Conservation (phyloP, 257 asterid genomes). For the Scutellaria baicalensis region DNA sequence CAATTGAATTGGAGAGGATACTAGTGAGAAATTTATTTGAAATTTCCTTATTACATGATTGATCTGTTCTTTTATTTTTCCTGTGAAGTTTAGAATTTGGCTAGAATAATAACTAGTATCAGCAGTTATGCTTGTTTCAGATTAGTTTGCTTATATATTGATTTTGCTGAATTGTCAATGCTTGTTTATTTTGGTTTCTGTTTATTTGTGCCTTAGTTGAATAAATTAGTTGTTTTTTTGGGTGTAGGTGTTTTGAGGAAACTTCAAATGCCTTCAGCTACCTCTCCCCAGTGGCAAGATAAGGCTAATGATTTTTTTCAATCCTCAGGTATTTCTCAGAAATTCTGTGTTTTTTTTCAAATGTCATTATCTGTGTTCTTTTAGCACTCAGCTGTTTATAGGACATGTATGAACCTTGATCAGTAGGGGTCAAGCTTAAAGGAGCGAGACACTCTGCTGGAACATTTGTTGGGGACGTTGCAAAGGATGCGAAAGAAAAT, state of each 20-base stretch:
- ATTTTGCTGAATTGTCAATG: background rate
- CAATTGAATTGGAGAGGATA: background rate
- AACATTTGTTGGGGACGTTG: constrained; percentile 72
- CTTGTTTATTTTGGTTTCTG: background rate
- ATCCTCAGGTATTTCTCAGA: constrained; percentile 54
- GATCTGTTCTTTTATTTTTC: background rate
- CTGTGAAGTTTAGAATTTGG: background rate
- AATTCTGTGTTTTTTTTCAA: background rate
- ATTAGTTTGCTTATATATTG: background rate
- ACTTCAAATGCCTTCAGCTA: constrained; percentile 58
- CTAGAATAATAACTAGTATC: background rate
- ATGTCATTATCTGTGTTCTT: background rate
- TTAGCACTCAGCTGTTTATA: background rate
- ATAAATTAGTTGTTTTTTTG: background rate
- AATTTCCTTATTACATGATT: background rate
- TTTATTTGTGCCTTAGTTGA: background rate
- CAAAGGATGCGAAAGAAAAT: constrained; percentile 89
- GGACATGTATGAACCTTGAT: constrained; percentile 4
- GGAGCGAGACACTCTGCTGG: constrained; percentile 88
- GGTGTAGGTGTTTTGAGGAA: constrained; percentile 21
- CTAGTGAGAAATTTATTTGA: background rate
- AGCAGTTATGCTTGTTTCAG: background rate
- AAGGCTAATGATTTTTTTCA: constrained; percentile 79
- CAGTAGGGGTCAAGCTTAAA: constrained; percentile 68
- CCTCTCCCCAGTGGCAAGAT: constrained; percentile 83